Evolutionary conservation across 768 basidiomycete genomes (phyloP), one percentile per base, ranked within the genome.

Genomic region (Lactarius psammicola): DNA sequence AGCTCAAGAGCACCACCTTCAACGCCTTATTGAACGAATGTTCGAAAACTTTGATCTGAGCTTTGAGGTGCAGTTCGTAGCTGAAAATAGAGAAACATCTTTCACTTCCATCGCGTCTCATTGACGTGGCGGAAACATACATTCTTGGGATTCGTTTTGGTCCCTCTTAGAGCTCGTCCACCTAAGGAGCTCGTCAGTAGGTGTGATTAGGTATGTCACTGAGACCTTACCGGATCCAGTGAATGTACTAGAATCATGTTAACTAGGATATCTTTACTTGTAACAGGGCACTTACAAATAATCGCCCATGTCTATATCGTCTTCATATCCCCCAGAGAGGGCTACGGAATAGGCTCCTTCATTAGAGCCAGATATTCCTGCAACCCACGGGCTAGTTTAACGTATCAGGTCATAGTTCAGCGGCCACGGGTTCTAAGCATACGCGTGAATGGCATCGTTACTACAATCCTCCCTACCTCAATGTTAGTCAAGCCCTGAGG

Each of bases 11-110:
- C 49, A 87, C 87, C 49, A 87, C 87, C 79, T 85, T 79, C 30
- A 95, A 77, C 49, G 90, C 84, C 65, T 79, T 85, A 74, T 95
- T 95, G 71, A 82, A 84, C 9, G 73, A 75, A 68, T 90, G 84
- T 13, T 94, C 89, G 68, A 94, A n/a, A 95, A 2, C 80, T 81
- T 74, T 96, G 94, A 73, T 95, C 86, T 58, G 80, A 88, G 69
- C 87, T 92, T 74, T 97, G 95, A 4, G 87, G 88, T 10, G 90
- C 95, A 0, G 94, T 95, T 17, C 95, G 89, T 54, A 96, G 86
- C 91, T 94, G 51, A 51, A 44, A n/a, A 49, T 56, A 31, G 40
- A 28, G 17, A 42, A 28, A 4, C 18, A 18, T 20, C 10, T 20
- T 31, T 59, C 31, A 62, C 10, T 53, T 31, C 30, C 31, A 62